phyloP scores from a whole-genome alignment of 2,329 filamentous ascomycete genomes.

The Arachnomyces sp. region DNA sequence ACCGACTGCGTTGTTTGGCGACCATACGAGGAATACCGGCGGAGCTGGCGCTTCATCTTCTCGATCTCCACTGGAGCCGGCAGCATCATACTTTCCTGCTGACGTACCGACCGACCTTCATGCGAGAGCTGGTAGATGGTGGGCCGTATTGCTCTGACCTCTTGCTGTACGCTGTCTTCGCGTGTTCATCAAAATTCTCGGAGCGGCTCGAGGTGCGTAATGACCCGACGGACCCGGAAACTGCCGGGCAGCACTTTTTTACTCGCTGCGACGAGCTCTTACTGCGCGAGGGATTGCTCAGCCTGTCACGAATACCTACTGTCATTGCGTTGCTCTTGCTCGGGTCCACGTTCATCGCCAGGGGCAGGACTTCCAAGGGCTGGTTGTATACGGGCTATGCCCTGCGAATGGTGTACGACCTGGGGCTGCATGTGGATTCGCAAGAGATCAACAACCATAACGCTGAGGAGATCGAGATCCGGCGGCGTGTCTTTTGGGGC shows the following conservation, averaged over 20 bases:
- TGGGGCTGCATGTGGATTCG: conserved; percentile 33
- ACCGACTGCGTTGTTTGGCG: conserved; percentile 10
- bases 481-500: conserved; percentile 28
- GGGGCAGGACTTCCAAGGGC: conserved; percentile 21
- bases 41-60: conserved; percentile 29
- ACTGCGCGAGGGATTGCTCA: conserved; percentile 26
- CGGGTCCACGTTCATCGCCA: conserved; percentile 19
- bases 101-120: conserved; percentile 33
- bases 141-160: conserved; percentile 33
- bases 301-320: conserved; percentile 30
- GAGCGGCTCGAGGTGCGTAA: conserved; percentile 28
- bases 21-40: conserved; percentile 14
- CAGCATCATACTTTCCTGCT: conserved; percentile 33
- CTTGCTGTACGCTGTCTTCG: conserved; percentile 37
- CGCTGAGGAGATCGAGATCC: conserved; percentile 23
- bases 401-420: conserved; percentile 35
- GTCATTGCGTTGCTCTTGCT: conserved; percentile 27
- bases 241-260: conserved; percentile 32
- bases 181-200: conserved; percentile 33
- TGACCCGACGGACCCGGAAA: conserved; percentile 27
- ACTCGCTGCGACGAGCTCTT: conserved; percentile 31
- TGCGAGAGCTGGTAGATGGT: conserved; percentile 26
- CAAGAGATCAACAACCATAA: conserved; percentile 18
- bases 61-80: conserved; percentile 34
- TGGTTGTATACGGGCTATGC: conserved; percentile 38